A percentile compares a stretch with the other conserved stretches of the same genome.
Evolutionary conservation across 148 eudicot species (phyloP).

Genomic region (Drosera capensis): DNA sequence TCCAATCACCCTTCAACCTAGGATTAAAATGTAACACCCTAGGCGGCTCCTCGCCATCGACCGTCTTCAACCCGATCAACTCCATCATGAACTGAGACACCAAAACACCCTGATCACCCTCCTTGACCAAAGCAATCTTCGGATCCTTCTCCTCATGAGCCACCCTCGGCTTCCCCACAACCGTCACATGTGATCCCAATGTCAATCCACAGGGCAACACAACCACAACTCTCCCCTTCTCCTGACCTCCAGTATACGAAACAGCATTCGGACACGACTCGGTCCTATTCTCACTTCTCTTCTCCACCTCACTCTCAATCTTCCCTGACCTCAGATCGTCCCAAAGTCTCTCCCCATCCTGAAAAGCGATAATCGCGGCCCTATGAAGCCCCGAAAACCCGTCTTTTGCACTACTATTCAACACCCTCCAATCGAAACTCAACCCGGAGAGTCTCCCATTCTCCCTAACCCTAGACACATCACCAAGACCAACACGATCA

Average conservation of each 20-base stretch:
- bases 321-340: constrained; percentile 7
- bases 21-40: constrained; percentile 86
- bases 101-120: constrained; percentile 56
- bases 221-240: constrained; percentile 39
- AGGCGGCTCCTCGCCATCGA: constrained; percentile 95
- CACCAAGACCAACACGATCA: constrained; percentile 9
- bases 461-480: background rate
- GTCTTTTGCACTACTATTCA: constrained; percentile 13
- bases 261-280: constrained; percentile 11
- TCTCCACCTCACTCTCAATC: constrained; percentile 3
- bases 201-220: constrained; percentile 89
- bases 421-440: constrained; percentile 23
- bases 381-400: constrained; percentile 24
- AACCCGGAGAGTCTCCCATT: constrained; percentile 21
- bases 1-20: constrained; percentile 90
- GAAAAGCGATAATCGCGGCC: constrained; percentile 8
- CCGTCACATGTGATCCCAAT: constrained; percentile 70
- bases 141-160: constrained; percentile 65
- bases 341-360: constrained; percentile 7
- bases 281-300: constrained; percentile 2
- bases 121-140: constrained; percentile 59
- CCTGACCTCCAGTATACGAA: constrained; percentile 1
- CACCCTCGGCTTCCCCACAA: constrained; percentile 58
- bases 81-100: constrained; percentile 93
- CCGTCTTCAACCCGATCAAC: constrained; percentile 78